These are phyloP conservation scores for Clonostachys chloroleuca DNA, from an alignment of 2,329 filamentous ascomycete species.

Conservation along the genomic window DNA sequence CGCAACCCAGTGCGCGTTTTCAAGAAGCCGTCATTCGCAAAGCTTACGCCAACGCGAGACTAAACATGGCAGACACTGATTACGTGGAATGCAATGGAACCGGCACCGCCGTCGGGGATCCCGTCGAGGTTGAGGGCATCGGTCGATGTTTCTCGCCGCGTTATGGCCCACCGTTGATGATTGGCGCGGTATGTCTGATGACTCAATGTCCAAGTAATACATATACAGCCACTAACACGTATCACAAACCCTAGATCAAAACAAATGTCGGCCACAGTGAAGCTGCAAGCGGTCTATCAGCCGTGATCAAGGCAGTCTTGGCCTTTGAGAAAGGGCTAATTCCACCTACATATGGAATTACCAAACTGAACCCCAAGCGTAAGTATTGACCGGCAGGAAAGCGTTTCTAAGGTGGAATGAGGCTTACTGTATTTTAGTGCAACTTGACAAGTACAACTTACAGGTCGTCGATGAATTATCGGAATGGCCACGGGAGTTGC, in stretches of 20 bases:
- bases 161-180: conserved; percentile 22
- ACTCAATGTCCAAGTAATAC: not conserved
- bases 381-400: not conserved
- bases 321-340: conserved; percentile 16
- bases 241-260: conserved; percentile 6
- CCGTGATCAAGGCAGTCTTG: conserved; percentile 16
- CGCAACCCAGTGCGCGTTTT: conserved; percentile 38
- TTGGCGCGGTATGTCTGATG: conserved; percentile 37
- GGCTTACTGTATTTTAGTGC: not conserved
- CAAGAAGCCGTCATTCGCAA: conserved; percentile 29
- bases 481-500: not conserved
- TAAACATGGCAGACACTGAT: conserved; percentile 13
- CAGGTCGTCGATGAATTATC: not conserved
- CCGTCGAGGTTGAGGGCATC: conserved; percentile 23
- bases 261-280: conserved; percentile 18
- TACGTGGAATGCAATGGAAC: conserved; percentile 23
- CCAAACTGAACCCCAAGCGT: conserved; percentile 14
- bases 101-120: conserved; percentile 18
- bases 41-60: conserved; percentile 12
- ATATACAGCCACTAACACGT: too few species aligned
- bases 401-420: not conserved
- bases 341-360: conserved; percentile 15
- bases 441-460: not conserved
- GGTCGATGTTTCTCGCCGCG: conserved; percentile 15
- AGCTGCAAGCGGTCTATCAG: conserved; percentile 17